A percentile compares a stretch with the other conserved stretches of the same genome.
phyloP scores from a whole-genome alignment of 1,139 yeast genomes.

The Yamadazyma buinensis region DNA sequence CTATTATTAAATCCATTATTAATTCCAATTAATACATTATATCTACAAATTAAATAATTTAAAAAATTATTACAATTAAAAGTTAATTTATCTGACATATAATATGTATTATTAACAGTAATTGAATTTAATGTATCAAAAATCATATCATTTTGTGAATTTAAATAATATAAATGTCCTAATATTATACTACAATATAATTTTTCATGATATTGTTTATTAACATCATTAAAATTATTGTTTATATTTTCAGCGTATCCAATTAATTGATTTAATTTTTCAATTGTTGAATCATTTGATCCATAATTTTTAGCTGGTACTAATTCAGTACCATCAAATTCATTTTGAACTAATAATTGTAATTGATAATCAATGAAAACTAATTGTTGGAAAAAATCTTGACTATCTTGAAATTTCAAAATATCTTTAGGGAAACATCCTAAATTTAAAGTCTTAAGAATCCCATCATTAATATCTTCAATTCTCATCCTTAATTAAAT shows the following conservation, averaged over 20 bases:
- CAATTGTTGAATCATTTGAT: conserved; percentile 15
- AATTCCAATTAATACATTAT: conserved; percentile 33
- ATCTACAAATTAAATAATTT: conserved; percentile 34
- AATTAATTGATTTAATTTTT: conserved; percentile 28
- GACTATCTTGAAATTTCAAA: conserved; percentile 31
- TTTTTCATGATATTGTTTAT: conserved; percentile 27
- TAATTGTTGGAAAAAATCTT: conserved; percentile 33
- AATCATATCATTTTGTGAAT: conserved; percentile 24
- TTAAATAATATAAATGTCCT: conserved; percentile 35
- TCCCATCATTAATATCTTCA: conserved; percentile 10
- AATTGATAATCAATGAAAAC: conserved; percentile 40
- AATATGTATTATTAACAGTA: conserved; percentile 13
- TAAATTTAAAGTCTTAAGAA: conserved; percentile 23
- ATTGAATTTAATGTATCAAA: conserved; percentile 16
- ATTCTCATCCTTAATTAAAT: conserved; percentile 13
- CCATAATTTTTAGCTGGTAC: conserved; percentile 18
- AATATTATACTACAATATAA: conserved; percentile 32
- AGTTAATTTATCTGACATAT: conserved; percentile 12
- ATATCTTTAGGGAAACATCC: conserved; percentile 41
- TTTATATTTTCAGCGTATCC: conserved; percentile 26
- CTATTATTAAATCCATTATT: conserved; percentile 13
- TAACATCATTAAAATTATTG: conserved; percentile 23
- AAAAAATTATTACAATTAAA: conserved; percentile 22
- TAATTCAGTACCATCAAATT: conserved; percentile 27
- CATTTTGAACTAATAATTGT: conserved; percentile 31